These are phyloP conservation scores for Scytalidium sp. DNA, from an alignment of 2,329 filamentous ascomycete genomes.

Conservation along the genomic window DNA sequence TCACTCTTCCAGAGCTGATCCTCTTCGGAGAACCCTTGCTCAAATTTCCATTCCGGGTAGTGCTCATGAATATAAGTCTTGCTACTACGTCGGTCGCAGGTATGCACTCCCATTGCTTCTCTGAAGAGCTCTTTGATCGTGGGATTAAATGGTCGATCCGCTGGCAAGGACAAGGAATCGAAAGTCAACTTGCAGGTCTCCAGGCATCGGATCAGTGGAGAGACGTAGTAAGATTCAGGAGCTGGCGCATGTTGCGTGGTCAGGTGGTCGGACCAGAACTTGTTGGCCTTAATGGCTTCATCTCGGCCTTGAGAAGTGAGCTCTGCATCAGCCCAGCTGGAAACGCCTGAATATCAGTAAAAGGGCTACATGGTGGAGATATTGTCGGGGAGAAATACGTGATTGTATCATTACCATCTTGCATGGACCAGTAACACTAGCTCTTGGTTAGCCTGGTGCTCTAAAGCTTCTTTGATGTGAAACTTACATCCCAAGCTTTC, in stretches of 20 bases:
- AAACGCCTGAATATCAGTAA: not conserved
- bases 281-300: conserved; percentile 58
- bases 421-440: conserved; percentile 66
- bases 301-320: conserved; percentile 55
- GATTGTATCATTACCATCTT: conserved; percentile 59
- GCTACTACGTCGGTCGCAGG: conserved; percentile 61
- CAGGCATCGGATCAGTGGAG: conserved; percentile 60
- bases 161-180: conserved; percentile 47
- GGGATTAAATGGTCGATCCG: conserved; percentile 50
- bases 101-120: conserved; percentile 66
- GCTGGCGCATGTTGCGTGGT: conserved; percentile 50
- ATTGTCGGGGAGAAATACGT: conserved; percentile 16
- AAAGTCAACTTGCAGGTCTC: conserved; percentile 63
- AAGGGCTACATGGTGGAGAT: not conserved
- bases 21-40: conserved; percentile 58
- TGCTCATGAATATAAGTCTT: conserved; percentile 47
- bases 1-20: conserved; percentile 47
- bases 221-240: conserved; percentile 63
- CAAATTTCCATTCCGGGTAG: conserved; percentile 54
- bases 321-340: conserved; percentile 58
- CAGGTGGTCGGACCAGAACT: conserved; percentile 56
- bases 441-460: too few species aligned
- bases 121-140: conserved; percentile 63
- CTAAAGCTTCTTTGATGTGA: too few species aligned
- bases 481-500: conserved; percentile 60